Base-by-base conservation (phyloP, 2,329 filamentous ascomycete species). In the Pyricularia sp. region DNA sequence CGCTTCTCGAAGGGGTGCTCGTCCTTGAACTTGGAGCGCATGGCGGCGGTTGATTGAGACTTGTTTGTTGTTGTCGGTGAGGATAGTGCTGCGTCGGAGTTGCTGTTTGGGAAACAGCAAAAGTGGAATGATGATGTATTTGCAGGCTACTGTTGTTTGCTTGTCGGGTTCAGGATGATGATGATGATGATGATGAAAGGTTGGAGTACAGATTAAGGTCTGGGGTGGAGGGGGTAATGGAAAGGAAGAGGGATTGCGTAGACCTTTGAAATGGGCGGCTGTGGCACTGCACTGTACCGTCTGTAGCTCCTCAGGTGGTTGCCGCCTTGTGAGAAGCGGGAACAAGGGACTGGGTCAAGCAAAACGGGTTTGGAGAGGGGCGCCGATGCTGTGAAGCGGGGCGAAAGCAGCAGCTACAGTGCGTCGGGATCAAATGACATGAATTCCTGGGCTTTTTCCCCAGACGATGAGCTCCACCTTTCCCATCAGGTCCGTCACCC, bases 1-100 rank as follows among this genome's bases (percentile, higher is more conserved):
- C 95, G 93, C 92, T 99, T 99, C 91, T 98, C 95, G 81, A 98
- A 98, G 76, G 93, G 93, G 82, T 98, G 95, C 89, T 98, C 95
- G 90, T 99, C 95, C 93, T 99, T 99, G 84, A 99, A 99, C 89
- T 98, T 98, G 86, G 93, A 97, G 80, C 94, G 92, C 93, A 97
- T 97, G 74, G 78, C 92, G 86, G 78, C 78, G 58, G 58, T 61
- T 61, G 58, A 25, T 61, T 61, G 23, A 55, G 42, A 55, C 20
- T 55, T 55, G 20, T 55, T 36, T 36, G 20, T n/a, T 55, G 42
- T n/a, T 79, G 74, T 67, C 42, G 65, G 65, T 55, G 20, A 42
- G 20, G 42, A 33, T 25, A 25, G 2, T 50, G 42, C 3, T 42
- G 65, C 42, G 17, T 55, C 42, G 58, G 58, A 12, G 17, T n/a